Evolutionary conservation across 2,329 filamentous ascomycete genomes (phyloP).

Genomic region (Cladosporium halotolerans): DNA sequence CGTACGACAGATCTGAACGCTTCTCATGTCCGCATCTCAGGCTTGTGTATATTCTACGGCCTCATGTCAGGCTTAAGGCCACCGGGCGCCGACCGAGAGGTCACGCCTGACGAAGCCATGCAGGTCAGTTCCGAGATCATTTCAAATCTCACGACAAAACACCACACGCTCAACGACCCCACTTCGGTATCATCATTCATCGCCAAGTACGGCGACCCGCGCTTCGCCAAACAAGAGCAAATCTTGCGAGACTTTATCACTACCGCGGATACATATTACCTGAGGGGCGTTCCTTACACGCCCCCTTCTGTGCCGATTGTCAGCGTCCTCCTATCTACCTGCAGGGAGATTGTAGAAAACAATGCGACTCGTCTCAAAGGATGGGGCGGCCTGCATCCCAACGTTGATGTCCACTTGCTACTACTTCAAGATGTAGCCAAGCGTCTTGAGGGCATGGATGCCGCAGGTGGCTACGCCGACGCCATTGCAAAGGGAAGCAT

Average conservation of each 20-base stretch:
- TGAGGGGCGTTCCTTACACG: conserved; percentile 8
- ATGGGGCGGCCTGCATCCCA: conserved; percentile 15
- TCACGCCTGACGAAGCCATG: conserved; percentile 9
- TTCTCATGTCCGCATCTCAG: conserved; percentile 12
- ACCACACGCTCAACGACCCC: conserved; percentile 1
- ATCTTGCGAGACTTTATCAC: conserved; percentile 12
- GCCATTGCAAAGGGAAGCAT: conserved; percentile 14
- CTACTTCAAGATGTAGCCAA: conserved; percentile 14
- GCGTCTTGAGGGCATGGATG: conserved; percentile 9
- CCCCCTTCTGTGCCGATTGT: conserved; percentile 4
- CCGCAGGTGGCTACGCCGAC: background rate
- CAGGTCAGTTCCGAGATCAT: conserved; percentile 13
- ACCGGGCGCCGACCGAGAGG: background rate
- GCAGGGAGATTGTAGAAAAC: conserved; percentile 16
- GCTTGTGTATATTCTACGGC: conserved; percentile 14
- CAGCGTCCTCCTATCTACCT: conserved; percentile 6
- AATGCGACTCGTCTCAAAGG: conserved; percentile 17
- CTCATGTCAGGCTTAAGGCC: conserved; percentile 12
- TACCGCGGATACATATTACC: conserved; percentile 1
- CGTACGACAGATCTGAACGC: conserved; percentile 8
- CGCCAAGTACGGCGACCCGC: conserved; percentile 10
- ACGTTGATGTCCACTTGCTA: conserved; percentile 13
- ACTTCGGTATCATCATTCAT: conserved; percentile 11
- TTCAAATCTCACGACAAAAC: conserved; percentile 1
- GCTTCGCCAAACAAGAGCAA: conserved; percentile 12